A percentile compares a stretch with the other conserved stretches of the same genome.
These are phyloP conservation scores for Aspergillus costaricaensis DNA, from an alignment of 2,329 filamentous ascomycete species.

Conservation along the genomic window DNA sequence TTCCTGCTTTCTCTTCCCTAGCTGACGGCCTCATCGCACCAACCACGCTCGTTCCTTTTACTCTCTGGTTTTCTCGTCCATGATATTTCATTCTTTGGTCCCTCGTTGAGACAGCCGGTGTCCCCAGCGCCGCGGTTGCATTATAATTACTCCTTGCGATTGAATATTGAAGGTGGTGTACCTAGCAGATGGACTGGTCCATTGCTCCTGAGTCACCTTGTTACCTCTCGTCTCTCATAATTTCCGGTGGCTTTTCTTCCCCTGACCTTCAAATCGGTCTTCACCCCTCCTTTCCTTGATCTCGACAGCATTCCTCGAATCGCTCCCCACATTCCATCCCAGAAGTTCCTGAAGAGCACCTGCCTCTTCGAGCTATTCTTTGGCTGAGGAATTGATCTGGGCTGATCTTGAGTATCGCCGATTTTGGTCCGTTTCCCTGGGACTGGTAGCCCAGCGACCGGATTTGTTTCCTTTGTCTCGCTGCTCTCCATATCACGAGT, in stretches of 20 bases:
- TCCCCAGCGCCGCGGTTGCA: constrained; percentile 2
- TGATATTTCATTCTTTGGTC: constrained; percentile 6
- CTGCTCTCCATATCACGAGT: background rate
- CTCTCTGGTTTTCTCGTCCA: background rate
- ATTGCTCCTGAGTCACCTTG: constrained; percentile 4
- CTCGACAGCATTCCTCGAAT: constrained; percentile 6
- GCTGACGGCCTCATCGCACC: background rate
- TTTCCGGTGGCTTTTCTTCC: background rate
- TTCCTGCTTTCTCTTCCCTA: background rate
- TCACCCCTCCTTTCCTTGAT: background rate
- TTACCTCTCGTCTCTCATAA: background rate
- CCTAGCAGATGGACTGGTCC: constrained; percentile 2
- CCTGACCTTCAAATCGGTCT: background rate
- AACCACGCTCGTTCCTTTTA: background rate
- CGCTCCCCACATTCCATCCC: constrained; percentile 23
- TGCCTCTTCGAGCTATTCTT: background rate
- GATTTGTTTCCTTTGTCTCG: constrained; percentile 1
- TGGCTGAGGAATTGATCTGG: constrained; percentile 4
- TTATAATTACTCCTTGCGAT: constrained; percentile 3
- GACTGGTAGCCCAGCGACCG: constrained; percentile 14
- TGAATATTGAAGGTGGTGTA: background rate
- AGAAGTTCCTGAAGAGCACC: constrained; percentile 12
- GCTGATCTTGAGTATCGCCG: constrained; percentile 4
- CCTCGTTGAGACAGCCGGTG: background rate
- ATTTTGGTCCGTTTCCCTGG: constrained; percentile 9